A percentile compares a stretch with the other conserved stretches of the same genome.
Conservation (phyloP, 257 asterid genomes). For the Avicennia marina region DNA sequence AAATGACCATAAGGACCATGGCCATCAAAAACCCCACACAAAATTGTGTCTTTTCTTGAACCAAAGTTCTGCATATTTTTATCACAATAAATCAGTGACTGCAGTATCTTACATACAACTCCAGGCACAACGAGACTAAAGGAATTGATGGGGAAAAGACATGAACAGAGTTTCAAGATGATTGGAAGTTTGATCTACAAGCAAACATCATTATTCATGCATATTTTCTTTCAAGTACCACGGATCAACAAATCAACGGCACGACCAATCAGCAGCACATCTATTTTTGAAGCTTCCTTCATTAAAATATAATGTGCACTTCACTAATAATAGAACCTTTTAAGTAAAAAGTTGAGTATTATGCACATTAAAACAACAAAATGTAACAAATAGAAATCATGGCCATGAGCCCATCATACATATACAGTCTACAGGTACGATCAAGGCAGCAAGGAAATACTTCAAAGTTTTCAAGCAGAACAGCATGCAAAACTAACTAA, state of each 20-base stretch:
- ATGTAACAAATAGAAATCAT: background rate
- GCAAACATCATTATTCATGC: background rate
- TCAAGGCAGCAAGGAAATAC: background rate
- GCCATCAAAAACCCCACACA: constrained; percentile 90
- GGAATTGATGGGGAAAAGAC: background rate
- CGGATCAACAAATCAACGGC: constrained; percentile 1
- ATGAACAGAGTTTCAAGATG: background rate
- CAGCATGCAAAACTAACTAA: background rate
- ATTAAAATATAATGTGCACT: background rate
- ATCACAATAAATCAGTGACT: constrained; percentile 19
- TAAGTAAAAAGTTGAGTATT: background rate
- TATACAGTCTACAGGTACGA: background rate
- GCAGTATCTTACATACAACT: constrained; percentile 15
- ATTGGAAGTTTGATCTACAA: background rate
- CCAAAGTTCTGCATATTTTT: constrained; percentile 70
- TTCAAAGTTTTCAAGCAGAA: background rate
- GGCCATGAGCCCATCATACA: background rate
- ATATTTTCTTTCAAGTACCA: background rate
- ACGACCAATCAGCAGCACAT: background rate
- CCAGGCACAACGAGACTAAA: background rate
- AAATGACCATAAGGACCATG: constrained; percentile 87
- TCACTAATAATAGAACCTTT: background rate
- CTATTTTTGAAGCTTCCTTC: background rate
- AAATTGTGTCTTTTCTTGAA: constrained; percentile 74
- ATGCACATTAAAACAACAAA: background rate